phyloP scores from a whole-genome alignment of 768 basidiomycete genomes.

The Tubosaeta sp. region DNA sequence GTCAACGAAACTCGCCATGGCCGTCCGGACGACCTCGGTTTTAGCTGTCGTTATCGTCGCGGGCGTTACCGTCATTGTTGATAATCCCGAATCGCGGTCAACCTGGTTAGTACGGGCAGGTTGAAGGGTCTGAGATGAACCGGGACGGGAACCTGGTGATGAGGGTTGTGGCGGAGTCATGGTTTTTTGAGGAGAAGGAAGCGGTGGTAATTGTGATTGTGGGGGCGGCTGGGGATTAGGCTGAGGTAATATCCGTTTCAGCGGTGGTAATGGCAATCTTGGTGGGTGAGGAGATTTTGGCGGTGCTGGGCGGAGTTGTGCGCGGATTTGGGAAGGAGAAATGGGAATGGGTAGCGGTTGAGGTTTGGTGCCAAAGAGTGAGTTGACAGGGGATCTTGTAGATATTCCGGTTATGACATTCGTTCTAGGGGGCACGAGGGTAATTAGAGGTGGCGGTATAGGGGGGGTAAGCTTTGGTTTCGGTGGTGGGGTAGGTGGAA shows the following conservation, averaged over 20 bases:
- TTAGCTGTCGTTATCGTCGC: constrained; percentile 44
- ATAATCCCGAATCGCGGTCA: constrained; percentile 34
- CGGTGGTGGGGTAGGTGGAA: constrained; percentile 20
- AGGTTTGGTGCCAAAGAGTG: constrained; percentile 22
- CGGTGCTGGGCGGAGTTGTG: constrained; percentile 28
- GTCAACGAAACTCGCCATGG: constrained; percentile 50
- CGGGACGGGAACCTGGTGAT: constrained; percentile 8
- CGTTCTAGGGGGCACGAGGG: constrained; percentile 16
- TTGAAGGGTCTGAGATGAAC: constrained; percentile 20
- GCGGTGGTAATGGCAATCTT: constrained; percentile 20
- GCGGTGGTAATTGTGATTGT: constrained; percentile 9
- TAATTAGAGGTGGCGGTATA: background rate
- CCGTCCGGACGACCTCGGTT: constrained; percentile 45
- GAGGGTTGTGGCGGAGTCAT: background rate
- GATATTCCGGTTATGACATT: constrained; percentile 20
- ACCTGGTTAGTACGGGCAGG: constrained; percentile 10
- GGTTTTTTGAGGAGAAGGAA: constrained; percentile 3
- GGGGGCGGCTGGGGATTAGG: constrained; percentile 5
- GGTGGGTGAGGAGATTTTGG: constrained; percentile 18
- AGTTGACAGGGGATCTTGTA: constrained; percentile 21
- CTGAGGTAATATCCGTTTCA: constrained; percentile 18
- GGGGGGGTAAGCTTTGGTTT: constrained; percentile 19
- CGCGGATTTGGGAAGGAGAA: constrained; percentile 24
- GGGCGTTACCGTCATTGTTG: constrained; percentile 40
- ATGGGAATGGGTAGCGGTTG: constrained; percentile 27